These are phyloP conservation scores for Iris macrosiphon DNA, from an alignment of 106 monocot genomes.

Conservation along the genomic window DNA sequence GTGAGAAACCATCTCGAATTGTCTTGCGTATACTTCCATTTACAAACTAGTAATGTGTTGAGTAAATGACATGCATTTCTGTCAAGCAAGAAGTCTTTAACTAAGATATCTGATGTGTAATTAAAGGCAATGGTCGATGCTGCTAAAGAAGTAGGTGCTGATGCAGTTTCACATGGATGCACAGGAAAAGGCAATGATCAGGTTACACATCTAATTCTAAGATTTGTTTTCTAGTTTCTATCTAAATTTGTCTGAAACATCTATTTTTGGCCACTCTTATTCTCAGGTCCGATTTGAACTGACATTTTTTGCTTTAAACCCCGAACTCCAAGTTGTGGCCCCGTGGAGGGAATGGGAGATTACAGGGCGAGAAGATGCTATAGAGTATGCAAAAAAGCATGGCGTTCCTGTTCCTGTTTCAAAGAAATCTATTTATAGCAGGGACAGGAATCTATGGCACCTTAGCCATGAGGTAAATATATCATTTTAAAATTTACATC, in stretches of 20 bases:
- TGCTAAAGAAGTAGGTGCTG: constrained; percentile 95
- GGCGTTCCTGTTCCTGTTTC: constrained; percentile 84
- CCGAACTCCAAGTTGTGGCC: constrained; percentile 83
- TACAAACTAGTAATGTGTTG: too few relatives aligned
- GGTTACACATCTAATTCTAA: constrained; percentile 25
- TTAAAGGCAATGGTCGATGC: constrained; percentile 95
- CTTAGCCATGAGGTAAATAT: constrained; percentile 91
- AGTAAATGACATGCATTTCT: too few relatives aligned
- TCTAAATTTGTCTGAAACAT: background rate
- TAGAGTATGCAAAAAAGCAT: constrained; percentile 93
- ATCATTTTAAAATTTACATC: too few relatives aligned
- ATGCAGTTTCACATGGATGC: constrained; percentile 97
- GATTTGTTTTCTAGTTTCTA: background rate
- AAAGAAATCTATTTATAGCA: constrained; percentile 96
- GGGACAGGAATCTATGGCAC: constrained; percentile 98
- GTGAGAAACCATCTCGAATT: too few relatives aligned
- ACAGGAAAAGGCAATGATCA: constrained; percentile 99
- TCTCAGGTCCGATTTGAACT: constrained; percentile 87
- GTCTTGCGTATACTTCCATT: too few relatives aligned
- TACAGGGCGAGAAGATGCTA: constrained; percentile 89
- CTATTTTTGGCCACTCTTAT: background rate
- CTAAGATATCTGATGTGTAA: background rate
- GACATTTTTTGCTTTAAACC: constrained; percentile 87
- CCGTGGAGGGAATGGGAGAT: constrained; percentile 99
- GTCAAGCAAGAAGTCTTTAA: too few relatives aligned